Base-by-base conservation (phyloP, 2,329 filamentous ascomycete species). In the Talaromyces sp. region DNA sequence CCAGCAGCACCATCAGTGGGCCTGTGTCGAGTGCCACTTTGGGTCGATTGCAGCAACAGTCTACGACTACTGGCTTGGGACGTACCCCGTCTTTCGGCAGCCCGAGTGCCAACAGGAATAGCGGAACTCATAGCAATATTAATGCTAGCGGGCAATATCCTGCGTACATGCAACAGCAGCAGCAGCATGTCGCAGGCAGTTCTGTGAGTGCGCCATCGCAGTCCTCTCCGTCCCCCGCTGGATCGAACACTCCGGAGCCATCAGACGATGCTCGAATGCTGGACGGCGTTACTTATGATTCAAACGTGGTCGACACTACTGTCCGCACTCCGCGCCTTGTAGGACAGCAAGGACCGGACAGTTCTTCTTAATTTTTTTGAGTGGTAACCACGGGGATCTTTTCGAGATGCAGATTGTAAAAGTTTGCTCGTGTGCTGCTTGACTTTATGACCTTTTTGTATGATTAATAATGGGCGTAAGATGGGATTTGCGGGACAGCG, bases 1-100 rank as follows among this genome's bases (percentile, higher is more conserved):
- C 94, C 9, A 91, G 89, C 67, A 92, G 89, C 73, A 92, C 92
- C 5, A 88, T 93, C 61, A 91, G 88, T 63, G 92, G 92, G 0
- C 91, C 91, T 44, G 89, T 81, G 33, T 90, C 71, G 84, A 90
- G 77, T 80, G 85, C 73, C 77, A 83, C 63, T 74, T 79, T 75
- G 28, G 75, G 72, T 36, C 56, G 61, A 10, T 28, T 58, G 16
- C 58, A 60, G 47, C 53, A 23, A 23, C 23, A 23, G 23, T 23
- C 23, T 23, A 23, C 23, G 23, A 23, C 57, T 50, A 72, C 69
- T 56, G 71, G 73, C 1, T 18, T 8, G 12, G 66, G 68, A 33
- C 69, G 68, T 6, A 57, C 75, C 76, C 65, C 81, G 79, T 66
- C 77, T 71, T 65, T 76, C 68, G 63, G 72, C 62, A 75, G 78